Evolutionary conservation across 2,329 filamentous ascomycete genomes (phyloP).

Genomic region (Teratosphaeria nubilosa): DNA sequence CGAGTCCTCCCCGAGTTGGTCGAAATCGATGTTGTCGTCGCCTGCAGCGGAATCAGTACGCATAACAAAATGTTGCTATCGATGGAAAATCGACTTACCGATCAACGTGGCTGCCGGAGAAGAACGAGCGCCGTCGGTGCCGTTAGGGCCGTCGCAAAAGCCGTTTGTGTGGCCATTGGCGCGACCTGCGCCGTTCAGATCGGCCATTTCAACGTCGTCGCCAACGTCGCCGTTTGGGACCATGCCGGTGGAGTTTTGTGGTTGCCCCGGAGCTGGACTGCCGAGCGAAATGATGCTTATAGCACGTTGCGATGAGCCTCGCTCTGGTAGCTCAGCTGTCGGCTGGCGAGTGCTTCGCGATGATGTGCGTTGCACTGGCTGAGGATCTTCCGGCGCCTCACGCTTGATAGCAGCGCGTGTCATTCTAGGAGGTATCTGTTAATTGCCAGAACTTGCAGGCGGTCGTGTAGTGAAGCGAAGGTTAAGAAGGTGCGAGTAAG

Average conservation of each 20-base stretch:
- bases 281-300: not conserved
- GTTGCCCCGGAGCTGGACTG: not conserved
- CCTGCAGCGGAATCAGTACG: not conserved
- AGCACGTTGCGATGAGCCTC: not conserved
- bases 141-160: not conserved
- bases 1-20: constrained; percentile 38
- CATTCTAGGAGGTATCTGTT: constrained; percentile 3
- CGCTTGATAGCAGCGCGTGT: not conserved
- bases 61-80: not conserved
- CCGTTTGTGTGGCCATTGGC: not conserved
- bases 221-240: constrained; percentile 1
- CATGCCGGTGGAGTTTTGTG: not conserved
- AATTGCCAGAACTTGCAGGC: not conserved
- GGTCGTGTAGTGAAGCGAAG: not conserved
- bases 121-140: not conserved
- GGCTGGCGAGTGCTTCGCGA: not conserved
- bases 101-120: not conserved
- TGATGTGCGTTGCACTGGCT: not conserved
- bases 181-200: not conserved
- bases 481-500: not conserved
- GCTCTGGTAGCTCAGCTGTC: not conserved
- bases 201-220: constrained; percentile 2
- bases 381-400: not conserved
- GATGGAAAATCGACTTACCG: not conserved
- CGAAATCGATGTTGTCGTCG: constrained; percentile 1